phyloP scores from a whole-genome alignment of 768 basidiomycete species.

The Dioszegia crocea region DNA sequence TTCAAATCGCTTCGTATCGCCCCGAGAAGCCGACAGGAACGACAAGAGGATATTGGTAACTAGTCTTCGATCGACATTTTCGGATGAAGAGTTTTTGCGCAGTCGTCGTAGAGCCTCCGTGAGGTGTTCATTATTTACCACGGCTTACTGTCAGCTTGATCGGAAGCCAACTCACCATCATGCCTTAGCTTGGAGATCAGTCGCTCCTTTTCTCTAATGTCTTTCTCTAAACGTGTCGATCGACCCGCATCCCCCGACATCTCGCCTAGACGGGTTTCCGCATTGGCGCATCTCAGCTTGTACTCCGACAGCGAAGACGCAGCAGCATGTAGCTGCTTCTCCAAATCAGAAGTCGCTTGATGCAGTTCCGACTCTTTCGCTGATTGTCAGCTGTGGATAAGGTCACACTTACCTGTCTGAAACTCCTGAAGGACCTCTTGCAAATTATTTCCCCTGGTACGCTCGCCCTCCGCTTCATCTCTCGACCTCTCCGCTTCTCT shows the following conservation, averaged over 20 bases:
- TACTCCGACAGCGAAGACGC: conserved; percentile 81
- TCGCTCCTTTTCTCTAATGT: conserved; percentile 92
- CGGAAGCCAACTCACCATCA: conserved; percentile 62
- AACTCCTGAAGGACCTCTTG: conserved; percentile 94
- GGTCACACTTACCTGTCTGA: conserved; percentile 66
- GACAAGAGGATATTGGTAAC: conserved; percentile 90
- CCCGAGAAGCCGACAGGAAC: conserved; percentile 83
- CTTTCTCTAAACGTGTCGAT: conserved; percentile 73
- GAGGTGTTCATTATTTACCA: conserved; percentile 95
- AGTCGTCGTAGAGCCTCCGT: conserved; percentile 96
- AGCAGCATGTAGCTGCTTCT: conserved; percentile 64
- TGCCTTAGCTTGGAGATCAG: conserved; percentile 92
- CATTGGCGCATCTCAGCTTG: conserved; percentile 78
- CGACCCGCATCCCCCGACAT: conserved; percentile 62
- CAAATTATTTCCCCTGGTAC: conserved; percentile 72
- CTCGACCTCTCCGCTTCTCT: conserved; percentile 58
- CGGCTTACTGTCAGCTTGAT: conserved; percentile 54
- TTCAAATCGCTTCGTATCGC: conserved; percentile 91
- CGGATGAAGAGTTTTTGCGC: conserved; percentile 72
- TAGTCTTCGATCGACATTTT: conserved; percentile 83
- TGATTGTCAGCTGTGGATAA: conserved; percentile 46
- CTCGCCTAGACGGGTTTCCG: conserved; percentile 80
- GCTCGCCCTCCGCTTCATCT: conserved; percentile 56
- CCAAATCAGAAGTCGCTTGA: conserved; percentile 76
- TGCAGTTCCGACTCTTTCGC: conserved; percentile 87